Conservation (phyloP, 768 basidiomycete genomes). For the Wakefieldia striispora region DNA sequence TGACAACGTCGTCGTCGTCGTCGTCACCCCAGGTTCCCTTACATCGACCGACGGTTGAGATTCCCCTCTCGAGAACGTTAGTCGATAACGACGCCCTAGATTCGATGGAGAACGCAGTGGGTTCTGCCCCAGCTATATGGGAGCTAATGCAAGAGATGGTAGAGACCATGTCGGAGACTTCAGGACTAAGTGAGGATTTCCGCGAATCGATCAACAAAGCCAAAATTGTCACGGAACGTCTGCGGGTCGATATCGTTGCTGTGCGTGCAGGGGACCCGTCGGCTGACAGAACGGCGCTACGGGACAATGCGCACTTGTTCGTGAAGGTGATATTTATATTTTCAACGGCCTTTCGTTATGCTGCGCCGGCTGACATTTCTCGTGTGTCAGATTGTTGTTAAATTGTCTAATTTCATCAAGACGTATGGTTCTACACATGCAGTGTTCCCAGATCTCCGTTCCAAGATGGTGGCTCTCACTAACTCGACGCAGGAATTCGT, state of each 20-base stretch:
- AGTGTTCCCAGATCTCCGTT: slow-evolving; percentile 61
- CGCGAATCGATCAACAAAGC: slow-evolving; percentile 59
- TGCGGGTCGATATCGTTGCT: slow-evolving; percentile 56
- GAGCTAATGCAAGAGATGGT: slow-evolving; percentile 72
- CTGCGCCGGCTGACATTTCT: slow-evolving; percentile 4
- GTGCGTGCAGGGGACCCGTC: slow-evolving; percentile 56
- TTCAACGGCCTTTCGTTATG: not conserved
- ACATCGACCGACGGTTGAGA: slow-evolving; percentile 41
- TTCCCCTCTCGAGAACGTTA: slow-evolving; percentile 56
- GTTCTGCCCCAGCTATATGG: slow-evolving; percentile 82
- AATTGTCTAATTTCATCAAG: slow-evolving; percentile 73
- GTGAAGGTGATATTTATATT: slow-evolving; percentile 56
- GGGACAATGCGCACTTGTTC: slow-evolving; percentile 77
- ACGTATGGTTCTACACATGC: slow-evolving; percentile 52
- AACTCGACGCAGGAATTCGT: slow-evolving; percentile 86
- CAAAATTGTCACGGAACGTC: slow-evolving; percentile 57
- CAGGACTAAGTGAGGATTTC: slow-evolving; percentile 42
- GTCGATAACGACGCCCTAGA: slow-evolving; percentile 79
- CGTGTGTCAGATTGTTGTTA: slow-evolving; percentile 63
- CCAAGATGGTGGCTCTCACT: slow-evolving; percentile 71
- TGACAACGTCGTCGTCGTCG: slow-evolving; percentile 40
- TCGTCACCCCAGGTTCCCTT: slow-evolving; percentile 28
- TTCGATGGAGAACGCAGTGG: slow-evolving; percentile 75
- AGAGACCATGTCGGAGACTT: slow-evolving; percentile 53
- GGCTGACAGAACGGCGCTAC: slow-evolving; percentile 58